These are phyloP conservation scores for Xylogone sp. DNA, from an alignment of 2,329 filamentous ascomycete genomes.

Conservation along the genomic window DNA sequence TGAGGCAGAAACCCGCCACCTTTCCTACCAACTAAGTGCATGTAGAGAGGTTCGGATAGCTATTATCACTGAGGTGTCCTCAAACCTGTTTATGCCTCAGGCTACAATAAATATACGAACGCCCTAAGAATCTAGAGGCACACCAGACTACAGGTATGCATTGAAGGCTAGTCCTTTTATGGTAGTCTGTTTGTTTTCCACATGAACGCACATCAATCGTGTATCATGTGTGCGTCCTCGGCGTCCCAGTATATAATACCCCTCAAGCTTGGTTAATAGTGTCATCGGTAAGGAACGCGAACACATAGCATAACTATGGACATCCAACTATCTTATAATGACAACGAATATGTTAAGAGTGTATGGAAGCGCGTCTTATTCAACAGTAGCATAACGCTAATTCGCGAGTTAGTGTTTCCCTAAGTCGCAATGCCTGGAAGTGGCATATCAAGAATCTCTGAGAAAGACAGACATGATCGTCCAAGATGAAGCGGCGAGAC, in stretches of 20 bases:
- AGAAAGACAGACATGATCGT: slow-evolving; percentile 64
- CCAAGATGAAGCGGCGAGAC: slow-evolving; percentile 72
- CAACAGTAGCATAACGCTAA: slow-evolving; percentile 8
- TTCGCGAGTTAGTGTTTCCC: slow-evolving; percentile 21
- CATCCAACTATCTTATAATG: slow-evolving; percentile 21
- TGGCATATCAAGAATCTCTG: slow-evolving; percentile 62
- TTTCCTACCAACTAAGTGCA: slow-evolving; percentile 2
- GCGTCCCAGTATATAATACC: no score
- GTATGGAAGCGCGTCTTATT: slow-evolving; percentile 10
- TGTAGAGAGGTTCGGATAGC: slow-evolving; percentile 4
- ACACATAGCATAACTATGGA: slow-evolving; percentile 18
- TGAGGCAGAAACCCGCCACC: slow-evolving; percentile 2
- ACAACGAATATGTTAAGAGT: slow-evolving; percentile 21
- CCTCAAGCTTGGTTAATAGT: no score
- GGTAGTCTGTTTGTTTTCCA: no score
- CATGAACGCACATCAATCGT: no score
- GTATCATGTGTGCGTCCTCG: no score
- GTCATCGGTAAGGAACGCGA: not conserved
- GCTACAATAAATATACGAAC: not conserved
- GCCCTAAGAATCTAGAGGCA: not conserved
- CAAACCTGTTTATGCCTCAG: slow-evolving; percentile 1
- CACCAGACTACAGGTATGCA: not conserved
- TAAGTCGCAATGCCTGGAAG: slow-evolving; percentile 50
- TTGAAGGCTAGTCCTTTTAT: no score
- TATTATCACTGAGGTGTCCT: slow-evolving; percentile 1